Conservation (phyloP, 345 rosid genomes). For the Odontarrhena argentea region DNA sequence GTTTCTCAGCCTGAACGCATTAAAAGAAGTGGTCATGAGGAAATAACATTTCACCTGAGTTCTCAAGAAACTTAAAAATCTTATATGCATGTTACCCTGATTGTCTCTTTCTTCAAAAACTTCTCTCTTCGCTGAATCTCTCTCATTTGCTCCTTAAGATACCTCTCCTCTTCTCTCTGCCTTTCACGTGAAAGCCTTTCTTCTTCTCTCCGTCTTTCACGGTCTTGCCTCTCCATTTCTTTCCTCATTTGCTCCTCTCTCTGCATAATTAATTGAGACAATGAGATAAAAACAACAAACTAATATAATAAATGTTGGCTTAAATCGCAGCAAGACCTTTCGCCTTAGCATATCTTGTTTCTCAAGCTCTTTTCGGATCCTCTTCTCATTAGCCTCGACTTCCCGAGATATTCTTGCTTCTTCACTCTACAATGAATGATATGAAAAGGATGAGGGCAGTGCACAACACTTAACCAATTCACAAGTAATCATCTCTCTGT, state of each 20-base stretch:
- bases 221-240: slow-evolving; percentile 87
- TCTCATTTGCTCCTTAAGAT: slow-evolving; percentile 75
- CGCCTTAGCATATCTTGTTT: slow-evolving; percentile 78
- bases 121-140: slow-evolving; percentile 88
- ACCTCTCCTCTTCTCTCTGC: slow-evolving; percentile 92
- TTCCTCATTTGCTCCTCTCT: slow-evolving; percentile 81
- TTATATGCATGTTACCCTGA: slow-evolving; percentile 56
- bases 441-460: slow-evolving; percentile 9
- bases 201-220: slow-evolving; percentile 92
- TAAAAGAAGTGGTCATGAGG: slow-evolving; percentile 13
- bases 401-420: slow-evolving; percentile 87
- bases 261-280: slow-evolving; percentile 42
- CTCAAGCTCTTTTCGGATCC: slow-evolving; percentile 83
- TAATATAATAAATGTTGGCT: slow-evolving; percentile 23
- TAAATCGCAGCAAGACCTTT: slow-evolving; percentile 56
- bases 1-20: slow-evolving; percentile 68
- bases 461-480: background rate
- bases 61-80: slow-evolving; percentile 13
- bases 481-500: background rate
- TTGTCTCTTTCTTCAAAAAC: slow-evolving; percentile 76
- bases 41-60: slow-evolving; percentile 14
- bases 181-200: slow-evolving; percentile 85
- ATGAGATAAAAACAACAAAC: background rate
- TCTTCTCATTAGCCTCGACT: slow-evolving; percentile 86
- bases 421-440: slow-evolving; percentile 55